Evolutionary conservation across 257 asterid species (phyloP).

Genomic region (Salvia rosmarinus): DNA sequence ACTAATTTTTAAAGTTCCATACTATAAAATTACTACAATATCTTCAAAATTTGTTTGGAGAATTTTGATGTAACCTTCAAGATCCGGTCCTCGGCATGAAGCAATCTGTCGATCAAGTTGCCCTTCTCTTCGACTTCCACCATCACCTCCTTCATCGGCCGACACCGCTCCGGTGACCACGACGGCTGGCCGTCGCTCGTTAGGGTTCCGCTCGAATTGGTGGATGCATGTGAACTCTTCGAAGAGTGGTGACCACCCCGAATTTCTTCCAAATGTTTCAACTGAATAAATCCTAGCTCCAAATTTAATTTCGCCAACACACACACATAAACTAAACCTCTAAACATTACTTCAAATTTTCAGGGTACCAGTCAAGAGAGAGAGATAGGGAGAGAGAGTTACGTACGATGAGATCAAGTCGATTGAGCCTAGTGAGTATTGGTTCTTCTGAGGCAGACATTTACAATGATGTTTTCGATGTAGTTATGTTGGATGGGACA

Average conservation of each 20-base stretch:
- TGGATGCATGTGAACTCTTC: slow-evolving; percentile 54
- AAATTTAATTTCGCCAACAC: no score
- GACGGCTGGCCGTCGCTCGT: slow-evolving; percentile 51
- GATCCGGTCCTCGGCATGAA: slow-evolving; percentile 64
- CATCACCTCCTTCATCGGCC: slow-evolving; percentile 65
- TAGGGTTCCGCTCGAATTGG: slow-evolving; percentile 48
- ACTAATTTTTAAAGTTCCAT: no score
- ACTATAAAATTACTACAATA: no score
- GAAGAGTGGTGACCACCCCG: slow-evolving; percentile 46
- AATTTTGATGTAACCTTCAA: slow-evolving; percentile 40
- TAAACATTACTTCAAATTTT: no score
- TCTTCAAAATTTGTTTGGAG: no score
- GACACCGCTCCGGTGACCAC: slow-evolving; percentile 61
- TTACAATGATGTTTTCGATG: no score
- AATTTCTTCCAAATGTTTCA: slow-evolving; percentile 62
- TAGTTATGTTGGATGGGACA: no score
- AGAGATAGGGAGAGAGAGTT: slow-evolving; percentile 25
- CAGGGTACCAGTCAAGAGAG: no score
- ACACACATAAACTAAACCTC: no score
- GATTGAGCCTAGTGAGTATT: slow-evolving; percentile 61
- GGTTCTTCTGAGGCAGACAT: slow-evolving; percentile 57
- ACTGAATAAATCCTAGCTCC: slow-evolving; percentile 45
- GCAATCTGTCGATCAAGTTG: slow-evolving; percentile 55
- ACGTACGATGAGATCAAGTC: slow-evolving; percentile 69
- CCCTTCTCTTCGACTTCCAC: slow-evolving; percentile 68